Evolutionary conservation across 257 asterid genomes (phyloP), one percentile per base, ranked within the genome.

Genomic region (Verbascum thapsus): DNA sequence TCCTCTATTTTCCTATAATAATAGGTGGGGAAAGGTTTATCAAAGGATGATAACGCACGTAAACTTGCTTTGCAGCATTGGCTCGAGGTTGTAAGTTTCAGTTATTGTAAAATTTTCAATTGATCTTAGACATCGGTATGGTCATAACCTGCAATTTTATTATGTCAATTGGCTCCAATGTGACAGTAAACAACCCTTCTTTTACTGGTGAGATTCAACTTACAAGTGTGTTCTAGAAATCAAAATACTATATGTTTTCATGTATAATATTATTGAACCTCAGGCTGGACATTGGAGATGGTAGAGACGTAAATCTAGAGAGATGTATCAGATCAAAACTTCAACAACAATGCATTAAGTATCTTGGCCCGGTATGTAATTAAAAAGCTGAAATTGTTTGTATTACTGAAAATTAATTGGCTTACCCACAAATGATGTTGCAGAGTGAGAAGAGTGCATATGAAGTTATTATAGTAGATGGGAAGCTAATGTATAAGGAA

Each of bases 281-380:
- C 80, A 90, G 95, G 96, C 81, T 87, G 48, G 98, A 90, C 78
- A 74, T 90, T 8, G 96, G 98, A 53, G 88, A 83, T 69, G 97
- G 97, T 47, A 78, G 78, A 78, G 85, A 90, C 70, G 92, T 87
- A 39, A 80, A 77, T 72, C 80, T 85, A 11, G 97, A 87, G 73
- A 81, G 77, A 75, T 90, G 97, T 66, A 71, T 80, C 23, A 59
- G 87, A 67, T 71, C 88, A 7, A 87, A 85, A 68, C 96, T 87
- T 71, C 90, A 81, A 58, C 96, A 87, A 39, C 92, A 90, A 60
- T 90, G 97, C 75, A 87, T 90, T 40, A 87, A 87, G 67, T 90
- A 90, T 79, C 95, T 87, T 55, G 97, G 95, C 50, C 96, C 91
- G 66, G 97, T 90, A 72, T 77, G 88, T 26, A 5, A 26, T 26